Evolutionary conservation across 495 filamentous ascomycete genomes (phyloP), one percentile per base, ranked within the genome.

Genomic region (Penicillium coprophilum): DNA sequence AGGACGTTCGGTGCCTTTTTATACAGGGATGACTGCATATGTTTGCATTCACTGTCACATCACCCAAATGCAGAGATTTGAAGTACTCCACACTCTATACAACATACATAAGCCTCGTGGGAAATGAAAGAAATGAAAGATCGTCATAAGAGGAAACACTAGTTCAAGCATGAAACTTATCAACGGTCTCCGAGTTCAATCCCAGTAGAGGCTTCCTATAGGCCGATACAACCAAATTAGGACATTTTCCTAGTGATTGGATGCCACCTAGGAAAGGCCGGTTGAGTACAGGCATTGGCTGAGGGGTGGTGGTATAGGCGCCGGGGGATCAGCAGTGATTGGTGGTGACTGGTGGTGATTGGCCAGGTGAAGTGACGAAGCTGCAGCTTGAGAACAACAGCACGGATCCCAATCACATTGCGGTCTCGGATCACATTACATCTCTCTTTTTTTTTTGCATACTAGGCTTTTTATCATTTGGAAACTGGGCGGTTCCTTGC

Each of bases 391-490:
- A 55, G 59, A 62, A 61, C 58, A 27, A 31, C 58, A 58, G 59
- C 59, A 64, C 62, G 59, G 61, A 65, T 64, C 61, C 61, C 55
- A 45, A 60, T 68, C 65, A 68, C 65, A 68, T 60, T 21, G 9
- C 56, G 50, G 53, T 60, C 57, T 66, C 57, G 50, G 55, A 58
- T 61, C 58, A 58, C 46, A 53, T 38, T 34, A 21, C 17, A 27
- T 48, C 24, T 24, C 19, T 17, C 2, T 19, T n/a, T 36, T 36
- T 13, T 15, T 43, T 21, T 43, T 21, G 40, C 3, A 13, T 20
- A 3, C 12, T 13, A 15, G 2, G 12, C 5, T 7, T 7, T 23
- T 15, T 12, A 24, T 46, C 4, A 9, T 23, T 44, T 53, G 27
- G 4, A 53, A 53, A 53, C 15, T 11, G 15, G 15, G 39, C 51